Evolutionary conservation across 257 asterid species (phyloP).

Genomic region (Solanum stenotomum): DNA sequence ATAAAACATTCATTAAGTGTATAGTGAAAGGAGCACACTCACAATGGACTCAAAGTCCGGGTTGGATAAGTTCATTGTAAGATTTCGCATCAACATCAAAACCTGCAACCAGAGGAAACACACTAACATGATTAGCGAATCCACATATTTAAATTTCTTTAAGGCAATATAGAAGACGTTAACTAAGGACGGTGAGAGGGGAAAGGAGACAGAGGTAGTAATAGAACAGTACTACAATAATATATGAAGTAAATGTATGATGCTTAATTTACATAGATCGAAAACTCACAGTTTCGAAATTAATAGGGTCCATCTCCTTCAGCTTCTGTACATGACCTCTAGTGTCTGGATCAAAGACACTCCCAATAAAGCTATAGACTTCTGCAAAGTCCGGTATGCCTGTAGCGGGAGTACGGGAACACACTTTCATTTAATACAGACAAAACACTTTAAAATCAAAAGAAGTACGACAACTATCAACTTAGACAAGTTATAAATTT

Average conservation of each 20-base stretch:
- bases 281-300: constrained; percentile 79
- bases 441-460: not conserved
- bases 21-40: constrained; percentile 26
- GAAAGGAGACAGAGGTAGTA: not conserved
- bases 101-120: constrained; percentile 50
- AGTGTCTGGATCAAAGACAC: constrained; percentile 82
- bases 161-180: too few relatives aligned
- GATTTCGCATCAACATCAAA: constrained; percentile 79
- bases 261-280: not conserved
- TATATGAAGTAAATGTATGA: not conserved
- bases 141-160: not conserved
- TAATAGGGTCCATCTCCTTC: constrained; percentile 97
- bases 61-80: constrained; percentile 69
- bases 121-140: not conserved
- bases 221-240: not conserved
- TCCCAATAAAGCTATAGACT: constrained; percentile 89
- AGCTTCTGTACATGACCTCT: constrained; percentile 75
- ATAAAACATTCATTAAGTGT: not conserved
- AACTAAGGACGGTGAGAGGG: not conserved
- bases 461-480: not conserved
- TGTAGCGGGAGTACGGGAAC: not conserved
- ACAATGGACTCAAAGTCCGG: constrained; percentile 85
- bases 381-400: constrained; percentile 96
- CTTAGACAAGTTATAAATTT: not conserved
- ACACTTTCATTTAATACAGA: not conserved